Evolutionary conservation across 2,329 filamentous ascomycete species (phyloP).

Genomic region (Coleophoma crateriformis): DNA sequence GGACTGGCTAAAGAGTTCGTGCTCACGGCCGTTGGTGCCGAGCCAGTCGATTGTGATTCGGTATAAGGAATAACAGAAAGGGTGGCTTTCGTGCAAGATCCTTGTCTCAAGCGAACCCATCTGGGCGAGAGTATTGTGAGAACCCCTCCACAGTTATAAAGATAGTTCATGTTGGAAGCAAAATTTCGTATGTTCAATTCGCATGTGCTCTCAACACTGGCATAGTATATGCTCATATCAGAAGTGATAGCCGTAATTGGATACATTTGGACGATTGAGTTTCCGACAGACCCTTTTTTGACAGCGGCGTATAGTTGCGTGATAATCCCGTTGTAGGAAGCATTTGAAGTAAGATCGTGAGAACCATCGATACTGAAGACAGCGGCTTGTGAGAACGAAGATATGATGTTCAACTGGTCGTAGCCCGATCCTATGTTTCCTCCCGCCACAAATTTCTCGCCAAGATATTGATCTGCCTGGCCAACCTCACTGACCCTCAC

Average conservation of each 20-base stretch:
- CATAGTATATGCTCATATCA: conserved; percentile 6
- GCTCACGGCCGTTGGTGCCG: background rate
- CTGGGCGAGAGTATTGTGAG: conserved; percentile 8
- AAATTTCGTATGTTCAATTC: conserved; percentile 1
- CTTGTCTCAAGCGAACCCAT: conserved; percentile 1
- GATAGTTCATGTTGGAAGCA: background rate
- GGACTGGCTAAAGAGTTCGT: background rate
- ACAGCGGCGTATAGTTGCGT: conserved; percentile 7
- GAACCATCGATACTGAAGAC: conserved; percentile 2
- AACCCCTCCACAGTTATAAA: conserved; percentile 7
- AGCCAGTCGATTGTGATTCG: background rate
- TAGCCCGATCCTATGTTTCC: conserved; percentile 3
- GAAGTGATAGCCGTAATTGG: conserved; percentile 3
- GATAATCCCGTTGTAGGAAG: background rate
- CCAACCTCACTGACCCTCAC: conserved; percentile 7
- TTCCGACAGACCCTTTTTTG: conserved; percentile 3
- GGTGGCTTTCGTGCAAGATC: conserved; percentile 1
- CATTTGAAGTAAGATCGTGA: conserved; percentile 1
- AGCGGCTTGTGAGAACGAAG: conserved; percentile 2
- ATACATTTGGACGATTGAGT: conserved; percentile 10
- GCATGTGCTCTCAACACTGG: conserved; percentile 3
- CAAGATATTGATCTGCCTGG: conserved; percentile 6
- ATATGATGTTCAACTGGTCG: conserved; percentile 5
- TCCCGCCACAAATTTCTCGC: conserved; percentile 4
- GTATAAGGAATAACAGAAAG: conserved; percentile 8